A percentile compares a stretch with the other conserved stretches of the same genome.
phyloP scores from a whole-genome alignment of 1,139 yeast species.

The Komagataea norvegica region DNA sequence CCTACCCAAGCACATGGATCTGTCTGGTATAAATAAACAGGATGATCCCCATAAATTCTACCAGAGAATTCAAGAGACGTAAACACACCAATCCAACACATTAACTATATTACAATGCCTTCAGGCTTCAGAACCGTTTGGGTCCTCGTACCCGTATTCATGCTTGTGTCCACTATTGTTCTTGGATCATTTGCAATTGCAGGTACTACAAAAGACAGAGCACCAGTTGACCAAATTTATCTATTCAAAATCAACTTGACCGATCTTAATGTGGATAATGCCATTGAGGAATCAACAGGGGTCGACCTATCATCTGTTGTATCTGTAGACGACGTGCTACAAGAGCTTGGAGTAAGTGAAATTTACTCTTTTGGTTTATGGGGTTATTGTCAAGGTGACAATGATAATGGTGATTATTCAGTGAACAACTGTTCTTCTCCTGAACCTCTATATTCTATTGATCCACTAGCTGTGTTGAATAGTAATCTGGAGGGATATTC shows the following conservation, averaged over 20 bases:
- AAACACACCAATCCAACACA: too few relatives aligned
- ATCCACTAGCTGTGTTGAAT: conserved; percentile 39
- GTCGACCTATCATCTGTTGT: too few relatives aligned
- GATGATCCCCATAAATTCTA: too few relatives aligned
- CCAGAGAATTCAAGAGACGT: too few relatives aligned
- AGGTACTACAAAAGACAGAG: conserved; percentile 34
- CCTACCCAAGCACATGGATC: too few relatives aligned
- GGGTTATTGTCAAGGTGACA: conserved; percentile 67
- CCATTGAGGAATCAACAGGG: too few relatives aligned
- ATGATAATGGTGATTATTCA: conserved; percentile 28
- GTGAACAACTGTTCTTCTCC: conserved; percentile 56
- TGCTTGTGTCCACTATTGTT: conserved; percentile 36
- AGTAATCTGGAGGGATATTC: conserved; percentile 8
- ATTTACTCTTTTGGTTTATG: conserved; percentile 63
- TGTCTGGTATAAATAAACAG: too few relatives aligned
- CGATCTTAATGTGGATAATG: conserved; percentile 19
- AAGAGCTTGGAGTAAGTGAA: conserved; percentile 49
- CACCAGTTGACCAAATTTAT: conserved; percentile 36
- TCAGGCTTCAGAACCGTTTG: conserved; percentile 28
- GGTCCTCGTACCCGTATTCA: conserved; percentile 35
- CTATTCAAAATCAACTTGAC: conserved; percentile 38
- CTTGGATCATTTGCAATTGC: conserved; percentile 37
- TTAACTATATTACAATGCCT: too few relatives aligned
- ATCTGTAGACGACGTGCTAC: background rate
- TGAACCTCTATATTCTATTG: conserved; percentile 44